A percentile compares a stretch with the other conserved stretches of the same genome.
phyloP scores from a whole-genome alignment of 192 early-diverging fungal species.

The Entomortierella lignicola region DNA sequence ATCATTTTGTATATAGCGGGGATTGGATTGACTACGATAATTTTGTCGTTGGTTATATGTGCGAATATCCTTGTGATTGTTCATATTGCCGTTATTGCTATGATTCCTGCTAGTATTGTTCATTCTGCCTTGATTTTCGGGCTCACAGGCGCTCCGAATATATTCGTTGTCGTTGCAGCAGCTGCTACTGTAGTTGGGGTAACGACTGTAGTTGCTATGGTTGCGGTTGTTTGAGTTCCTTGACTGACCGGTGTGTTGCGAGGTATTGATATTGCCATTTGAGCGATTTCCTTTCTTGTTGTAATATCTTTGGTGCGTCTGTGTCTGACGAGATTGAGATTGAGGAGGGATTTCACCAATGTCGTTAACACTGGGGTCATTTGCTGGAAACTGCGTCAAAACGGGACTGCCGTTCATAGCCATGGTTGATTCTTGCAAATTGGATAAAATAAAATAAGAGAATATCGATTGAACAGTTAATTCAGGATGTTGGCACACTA shows the following conservation, averaged over 20 bases:
- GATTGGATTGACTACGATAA: background rate
- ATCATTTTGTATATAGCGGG: background rate
- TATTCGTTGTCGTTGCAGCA: background rate
- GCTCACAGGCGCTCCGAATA: background rate
- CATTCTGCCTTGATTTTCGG: background rate
- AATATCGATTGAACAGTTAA: too few species aligned
- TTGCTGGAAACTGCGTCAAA: background rate
- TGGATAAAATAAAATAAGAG: too few species aligned
- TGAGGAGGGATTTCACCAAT: background rate
- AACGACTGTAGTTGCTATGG: background rate
- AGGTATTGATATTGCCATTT: background rate
- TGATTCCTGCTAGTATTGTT: background rate
- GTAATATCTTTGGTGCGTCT: background rate
- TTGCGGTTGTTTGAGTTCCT: background rate
- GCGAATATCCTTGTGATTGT: background rate
- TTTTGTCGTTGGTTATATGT: constrained; percentile 9
- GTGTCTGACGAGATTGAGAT: background rate
- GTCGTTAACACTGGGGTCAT: background rate
- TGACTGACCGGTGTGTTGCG: background rate
- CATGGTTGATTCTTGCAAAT: too few species aligned
- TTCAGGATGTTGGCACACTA: too few species aligned
- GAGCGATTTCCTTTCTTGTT: constrained; percentile 1
- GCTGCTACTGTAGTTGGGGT: too few species aligned
- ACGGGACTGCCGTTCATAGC: background rate
- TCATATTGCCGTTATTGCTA: constrained; percentile 9